These are phyloP conservation scores for Phytophthora sojae DNA, from an alignment of 352 stramenopile species.

Conservation along the genomic window DNA sequence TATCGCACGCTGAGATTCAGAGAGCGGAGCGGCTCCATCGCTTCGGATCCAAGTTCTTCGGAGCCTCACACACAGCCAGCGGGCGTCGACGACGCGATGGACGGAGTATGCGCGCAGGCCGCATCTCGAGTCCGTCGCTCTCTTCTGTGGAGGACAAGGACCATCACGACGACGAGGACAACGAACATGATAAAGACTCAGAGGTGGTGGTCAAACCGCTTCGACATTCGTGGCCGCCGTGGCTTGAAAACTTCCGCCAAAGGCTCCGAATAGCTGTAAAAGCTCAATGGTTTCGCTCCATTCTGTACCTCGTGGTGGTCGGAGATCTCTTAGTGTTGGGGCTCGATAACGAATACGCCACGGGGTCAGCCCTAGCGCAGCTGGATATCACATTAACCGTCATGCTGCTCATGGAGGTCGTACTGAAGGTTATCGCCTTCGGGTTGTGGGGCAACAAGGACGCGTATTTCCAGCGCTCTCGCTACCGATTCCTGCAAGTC, in stretches of 20 bases:
- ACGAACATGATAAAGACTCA: background rate
- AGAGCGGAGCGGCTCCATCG: constrained; percentile 47
- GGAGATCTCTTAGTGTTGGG: constrained; percentile 65
- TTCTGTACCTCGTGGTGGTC: constrained; percentile 57
- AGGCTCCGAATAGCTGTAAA: constrained; percentile 52
- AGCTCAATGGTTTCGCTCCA: constrained; percentile 47
- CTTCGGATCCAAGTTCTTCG: constrained; percentile 53
- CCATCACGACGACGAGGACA: constrained; percentile 4
- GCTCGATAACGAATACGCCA: constrained; percentile 61
- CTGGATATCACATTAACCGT: constrained; percentile 76
- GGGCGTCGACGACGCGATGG: constrained; percentile 14
- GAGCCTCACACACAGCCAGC: background rate
- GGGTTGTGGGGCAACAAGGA: constrained; percentile 48
- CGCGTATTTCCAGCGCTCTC: constrained; percentile 63
- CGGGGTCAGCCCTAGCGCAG: constrained; percentile 22
- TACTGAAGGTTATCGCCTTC: constrained; percentile 64
- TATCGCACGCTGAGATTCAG: constrained; percentile 52
- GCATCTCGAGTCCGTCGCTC: constrained; percentile 17
- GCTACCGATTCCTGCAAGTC: constrained; percentile 64
- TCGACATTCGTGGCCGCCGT: constrained; percentile 11
- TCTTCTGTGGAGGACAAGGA: constrained; percentile 21
- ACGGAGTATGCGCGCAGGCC: constrained; percentile 12
- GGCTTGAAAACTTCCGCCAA: constrained; percentile 37
- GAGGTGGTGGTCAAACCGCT: constrained; percentile 16
- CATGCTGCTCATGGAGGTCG: constrained; percentile 64